Base-by-base conservation (phyloP, 768 basidiomycete genomes). In the Leccinum fibrillosum region DNA sequence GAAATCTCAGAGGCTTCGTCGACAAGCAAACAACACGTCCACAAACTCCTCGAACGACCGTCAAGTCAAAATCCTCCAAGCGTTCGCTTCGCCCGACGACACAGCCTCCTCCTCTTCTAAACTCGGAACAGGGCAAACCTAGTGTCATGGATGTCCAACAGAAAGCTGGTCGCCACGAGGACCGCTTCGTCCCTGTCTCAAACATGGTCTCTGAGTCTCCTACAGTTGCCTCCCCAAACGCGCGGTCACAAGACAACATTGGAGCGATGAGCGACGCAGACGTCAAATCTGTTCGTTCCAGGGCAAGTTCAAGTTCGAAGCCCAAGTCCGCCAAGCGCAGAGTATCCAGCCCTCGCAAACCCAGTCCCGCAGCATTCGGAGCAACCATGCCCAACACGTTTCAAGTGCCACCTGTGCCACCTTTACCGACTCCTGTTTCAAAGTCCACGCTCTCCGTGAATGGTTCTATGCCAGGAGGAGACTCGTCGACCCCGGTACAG, bases 301-400 rank as follows among this genome's bases (percentile, higher is more conserved):
- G 49, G 2, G 58, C 56, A 6, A 72, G 72, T 55, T 67, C 72
- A 37, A 56, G 13, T 21, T 66, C 72, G 21, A 75, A 61, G 25
- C 63, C 62, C 25, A 71, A 68, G 60, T 56, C 45, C 23, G 57
- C 48, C 25, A 55, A 42, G 15, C 62, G 61, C 19, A 68, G 53
- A 32, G 53, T 60, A 7, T 66, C 70, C 2, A 2, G 34, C 9
- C 12, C 65, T 30, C 70, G 74, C 34, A 77, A 72, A 65, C 80
- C 83, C 2, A 79, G 82, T 0, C 82, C 84, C 52, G 86, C 87
- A 1, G 83, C 85, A 2, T 84, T 84, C 17, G 84, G 86, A 17
- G 73, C 86, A 30, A 81, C 85, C 49, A 88, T 90, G 81, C 82
- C 84, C 11, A 82, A 84, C 61, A 75, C 83, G 0, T 69, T 84